phyloP scores from a whole-genome alignment of 805 yeast species.

The Clavispora fructus region DNA sequence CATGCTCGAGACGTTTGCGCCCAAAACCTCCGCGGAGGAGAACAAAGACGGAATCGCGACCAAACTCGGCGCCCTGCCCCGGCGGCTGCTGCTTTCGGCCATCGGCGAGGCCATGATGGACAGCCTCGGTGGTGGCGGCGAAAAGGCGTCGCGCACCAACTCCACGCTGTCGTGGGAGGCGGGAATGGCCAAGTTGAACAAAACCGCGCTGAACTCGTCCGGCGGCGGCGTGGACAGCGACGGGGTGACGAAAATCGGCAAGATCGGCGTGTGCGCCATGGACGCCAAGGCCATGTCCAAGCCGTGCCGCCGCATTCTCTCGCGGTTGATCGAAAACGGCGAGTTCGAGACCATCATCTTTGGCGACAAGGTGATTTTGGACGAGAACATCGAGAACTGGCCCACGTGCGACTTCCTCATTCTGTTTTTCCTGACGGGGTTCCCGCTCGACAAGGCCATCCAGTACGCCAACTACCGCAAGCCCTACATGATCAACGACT shows the following conservation, averaged over 20 bases:
- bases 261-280: conserved; percentile 98
- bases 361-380: conserved; percentile 94
- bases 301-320: conserved; percentile 89
- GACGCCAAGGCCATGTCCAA: conserved; percentile 93
- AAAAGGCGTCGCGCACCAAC: conserved; percentile 17
- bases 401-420: conserved; percentile 96
- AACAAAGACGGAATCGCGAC: conserved; percentile 17
- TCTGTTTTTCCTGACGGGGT: conserved; percentile 91
- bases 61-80: conserved; percentile 10
- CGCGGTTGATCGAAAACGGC: conserved; percentile 82
- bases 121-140: conserved; percentile 12
- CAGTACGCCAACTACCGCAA: conserved; percentile 81
- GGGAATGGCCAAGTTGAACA: conserved; percentile 24
- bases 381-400: conserved; percentile 94
- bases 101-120: conserved; percentile 12
- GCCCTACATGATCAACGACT: conserved; percentile 85
- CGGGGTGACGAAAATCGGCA: conserved; percentile 64
- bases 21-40: conserved; percentile 55
- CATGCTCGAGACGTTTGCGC: conserved; percentile 65
- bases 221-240: conserved; percentile 26
- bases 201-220: conserved; percentile 33
- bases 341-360: conserved; percentile 95
- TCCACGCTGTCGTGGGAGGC: conserved; percentile 17
- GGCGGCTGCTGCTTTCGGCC: conserved; percentile 14
- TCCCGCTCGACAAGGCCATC: conserved; percentile 94